Evolutionary conservation across 1,284 basidiomycete species (phyloP).

Genomic region (Naganishia albida): DNA sequence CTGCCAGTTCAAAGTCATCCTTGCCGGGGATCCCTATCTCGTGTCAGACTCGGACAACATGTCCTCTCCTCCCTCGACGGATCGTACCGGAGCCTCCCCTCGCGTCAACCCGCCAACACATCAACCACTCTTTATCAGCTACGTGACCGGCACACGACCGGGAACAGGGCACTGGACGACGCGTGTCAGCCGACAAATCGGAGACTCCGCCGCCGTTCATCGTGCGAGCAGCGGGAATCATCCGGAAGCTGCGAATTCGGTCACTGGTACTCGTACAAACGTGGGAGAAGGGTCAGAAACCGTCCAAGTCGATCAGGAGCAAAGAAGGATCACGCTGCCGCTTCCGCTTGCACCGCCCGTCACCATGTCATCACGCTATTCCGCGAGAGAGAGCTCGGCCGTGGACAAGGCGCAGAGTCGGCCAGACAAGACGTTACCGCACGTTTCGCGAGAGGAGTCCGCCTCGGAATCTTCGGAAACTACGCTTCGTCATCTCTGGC

Average conservation of each 20-base stretch:
- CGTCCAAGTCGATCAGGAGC: background rate
- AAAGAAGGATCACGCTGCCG: background rate
- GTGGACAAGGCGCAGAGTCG: too few relatives aligned
- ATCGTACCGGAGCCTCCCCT: background rate
- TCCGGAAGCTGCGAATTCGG: slow-evolving; percentile 4
- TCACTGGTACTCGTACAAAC: background rate
- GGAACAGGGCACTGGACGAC: slow-evolving; percentile 11
- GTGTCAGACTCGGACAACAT: background rate
- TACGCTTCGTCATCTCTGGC: too few relatives aligned
- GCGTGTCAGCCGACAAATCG: background rate
- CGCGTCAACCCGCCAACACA: background rate
- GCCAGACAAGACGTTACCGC: too few relatives aligned
- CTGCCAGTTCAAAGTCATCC: slow-evolving; percentile 1
- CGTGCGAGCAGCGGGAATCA: background rate
- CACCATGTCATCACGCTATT: background rate
- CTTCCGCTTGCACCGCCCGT: background rate
- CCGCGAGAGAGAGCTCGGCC: too few relatives aligned
- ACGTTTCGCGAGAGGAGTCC: too few relatives aligned
- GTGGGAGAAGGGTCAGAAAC: background rate
- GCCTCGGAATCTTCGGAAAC: too few relatives aligned
- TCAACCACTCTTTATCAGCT: slow-evolving; percentile 16
- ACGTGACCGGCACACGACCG: slow-evolving; percentile 7
- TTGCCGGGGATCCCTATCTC: background rate
- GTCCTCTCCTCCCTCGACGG: slow-evolving; percentile 6
- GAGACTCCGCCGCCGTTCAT: background rate